phyloP scores from a whole-genome alignment of 1,284 basidiomycete genomes.

The Phlebopus sp. region DNA sequence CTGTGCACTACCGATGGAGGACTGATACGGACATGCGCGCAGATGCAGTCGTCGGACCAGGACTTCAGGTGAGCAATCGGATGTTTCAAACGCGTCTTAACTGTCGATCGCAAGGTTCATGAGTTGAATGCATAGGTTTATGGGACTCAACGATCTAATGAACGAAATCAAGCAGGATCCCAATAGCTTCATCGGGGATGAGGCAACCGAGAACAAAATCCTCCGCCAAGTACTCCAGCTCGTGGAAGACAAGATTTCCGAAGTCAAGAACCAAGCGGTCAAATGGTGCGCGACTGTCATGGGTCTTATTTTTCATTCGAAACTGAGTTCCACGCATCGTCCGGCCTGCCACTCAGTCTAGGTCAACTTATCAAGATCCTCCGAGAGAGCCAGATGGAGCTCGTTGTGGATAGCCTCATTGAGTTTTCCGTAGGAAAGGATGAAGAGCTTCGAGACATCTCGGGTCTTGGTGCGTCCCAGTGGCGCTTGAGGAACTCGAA shows the following conservation, averaged over 20 bases:
- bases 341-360: slow-evolving; percentile 45
- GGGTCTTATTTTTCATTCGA: not conserved
- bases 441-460: slow-evolving; percentile 91
- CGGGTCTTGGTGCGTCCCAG: slow-evolving; percentile 72
- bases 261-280: slow-evolving; percentile 97
- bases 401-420: slow-evolving; percentile 84
- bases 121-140: slow-evolving; percentile 58
- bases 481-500: not conserved
- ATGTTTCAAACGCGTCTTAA: slow-evolving; percentile 26
- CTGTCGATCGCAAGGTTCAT: slow-evolving; percentile 15
- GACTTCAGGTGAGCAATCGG: slow-evolving; percentile 62
- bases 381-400: slow-evolving; percentile 77
- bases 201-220: slow-evolving; percentile 77
- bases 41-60: slow-evolving; percentile 85
- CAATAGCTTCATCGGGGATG: slow-evolving; percentile 72
- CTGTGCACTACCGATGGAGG: not conserved
- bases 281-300: slow-evolving; percentile 65
- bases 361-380: slow-evolving; percentile 87
- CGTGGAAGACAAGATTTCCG: slow-evolving; percentile 91
- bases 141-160: slow-evolving; percentile 92
- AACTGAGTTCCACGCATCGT: not conserved
- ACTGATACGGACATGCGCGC: slow-evolving; percentile 17
- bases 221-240: slow-evolving; percentile 78
- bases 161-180: slow-evolving; percentile 79
- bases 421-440: slow-evolving; percentile 82